Base-by-base conservation (phyloP, 495 filamentous ascomycete species). In the Clavariopsis aquatica region DNA sequence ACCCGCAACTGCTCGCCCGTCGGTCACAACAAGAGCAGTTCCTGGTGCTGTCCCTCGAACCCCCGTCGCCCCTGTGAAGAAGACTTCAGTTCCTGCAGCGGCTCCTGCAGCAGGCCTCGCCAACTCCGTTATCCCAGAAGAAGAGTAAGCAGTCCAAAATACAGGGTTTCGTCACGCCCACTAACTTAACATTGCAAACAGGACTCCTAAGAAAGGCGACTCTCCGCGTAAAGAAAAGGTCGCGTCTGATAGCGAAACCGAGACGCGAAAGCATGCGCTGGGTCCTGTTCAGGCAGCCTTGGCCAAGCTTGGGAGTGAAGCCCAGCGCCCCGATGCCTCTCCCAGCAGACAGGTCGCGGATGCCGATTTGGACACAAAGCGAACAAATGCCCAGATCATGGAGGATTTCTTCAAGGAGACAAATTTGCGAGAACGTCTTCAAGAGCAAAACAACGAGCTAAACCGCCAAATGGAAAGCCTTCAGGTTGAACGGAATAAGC, bases 321-420 rank as follows among this genome's bases (percentile, higher is more conserved):
- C 19, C 12, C 22, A 45, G 19, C 64, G 64, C 20, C 59, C 64
- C 24, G 64, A 67, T 29, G 64, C 64, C 20, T 59, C 63, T 22
- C 68, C 68, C 27, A 64, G 59, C 34, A 58, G 59, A 22, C 41
- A 58, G 4, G 68, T 63, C 34, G 45, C 52, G 6, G 62, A 70
- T 8, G 31, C 34, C 31, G 64, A 66, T 15, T 12, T 64, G 8
- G 68, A 70, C 6, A 62, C 27, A 1, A 62, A 57, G 26, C 22
- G 58, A 20, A 38, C 49, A 29, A 67, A 59, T 45, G 64, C 57
- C 5, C 52, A 66, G 55, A 55, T 70, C 9, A 67, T 70, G 68
- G 64, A 67, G 41, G 64, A 70, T 57, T 70, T 70, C 43, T 57
- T 70, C 52, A 66, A 67, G 63, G 68, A 70, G 59, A 70, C 68